Evolutionary conservation across 1,284 basidiomycete species (phyloP), one percentile per base, ranked within the genome.

Genomic region (Cutaneotrichosporon dermatis): DNA sequence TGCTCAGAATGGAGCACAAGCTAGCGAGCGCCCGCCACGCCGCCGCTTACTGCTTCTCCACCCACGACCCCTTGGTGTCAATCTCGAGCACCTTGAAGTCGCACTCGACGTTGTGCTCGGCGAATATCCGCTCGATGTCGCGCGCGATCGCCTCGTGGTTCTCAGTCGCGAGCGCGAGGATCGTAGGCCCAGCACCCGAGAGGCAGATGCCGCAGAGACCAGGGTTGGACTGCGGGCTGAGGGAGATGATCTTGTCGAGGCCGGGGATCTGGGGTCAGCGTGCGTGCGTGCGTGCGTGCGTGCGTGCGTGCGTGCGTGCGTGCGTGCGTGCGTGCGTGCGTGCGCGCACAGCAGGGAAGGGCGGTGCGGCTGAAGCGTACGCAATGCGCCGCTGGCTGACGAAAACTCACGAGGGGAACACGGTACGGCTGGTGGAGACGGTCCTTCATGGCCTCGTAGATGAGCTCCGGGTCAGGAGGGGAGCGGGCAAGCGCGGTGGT

Each of bases 371-470:
- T 25, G 25, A 25, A 25, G 25, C 25, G 25, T 25, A 25, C 25
- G 25, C 25, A 25, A 25, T 25, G 25, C 25, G 25, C 25, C 25
- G 25, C 25, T 25, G 25, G 25, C 25, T 25, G 25, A 25, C 25
- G 25, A 25, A 25, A 2, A 73, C 72, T 57, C 58, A 76, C 92
- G 57, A 99, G 82, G 44, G 83, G 79, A 79, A 89, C 91, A 40
- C 96, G 86, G 78, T 98, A 99, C 0, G 96, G 96, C 76, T 99
- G 96, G 77, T 99, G 96, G 11, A 99, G 85, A 51, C 89, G 86
- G 80, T 99, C 96, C 76, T 98, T 97, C 96, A 99, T 99, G 0
- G 95, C 96, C 77, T 99, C 94, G 79, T 95, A 99, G 66, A 99
- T 98, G 34, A 99, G 85, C 45, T 88, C 87, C 0, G 92, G 84